Evolutionary conservation across 1,284 basidiomycete species (phyloP).

Genomic region (Xerocomus tenax): DNA sequence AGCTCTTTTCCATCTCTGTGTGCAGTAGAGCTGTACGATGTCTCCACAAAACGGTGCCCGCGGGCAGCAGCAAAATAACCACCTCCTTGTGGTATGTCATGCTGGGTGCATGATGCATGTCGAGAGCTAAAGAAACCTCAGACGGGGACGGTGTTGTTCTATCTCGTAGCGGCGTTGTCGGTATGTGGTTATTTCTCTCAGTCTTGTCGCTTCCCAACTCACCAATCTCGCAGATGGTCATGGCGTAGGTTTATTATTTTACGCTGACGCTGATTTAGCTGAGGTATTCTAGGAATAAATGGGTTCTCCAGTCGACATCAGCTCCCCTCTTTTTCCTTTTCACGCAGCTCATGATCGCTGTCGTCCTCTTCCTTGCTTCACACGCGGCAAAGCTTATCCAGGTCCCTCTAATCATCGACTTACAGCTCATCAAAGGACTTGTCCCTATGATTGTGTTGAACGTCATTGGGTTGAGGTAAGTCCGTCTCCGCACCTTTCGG

Average conservation of each 20-base stretch:
- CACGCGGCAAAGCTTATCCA: slow-evolving; percentile 56
- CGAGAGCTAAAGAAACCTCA: slow-evolving; percentile 24
- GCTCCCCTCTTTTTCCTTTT: slow-evolving; percentile 82
- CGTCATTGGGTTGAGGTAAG: slow-evolving; percentile 70
- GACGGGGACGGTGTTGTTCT: slow-evolving; percentile 65
- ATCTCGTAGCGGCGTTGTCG: slow-evolving; percentile 71
- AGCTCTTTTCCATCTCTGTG: not conserved
- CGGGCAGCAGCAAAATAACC: slow-evolving; percentile 26
- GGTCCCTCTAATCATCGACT: slow-evolving; percentile 53
- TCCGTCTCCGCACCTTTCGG: not conserved
- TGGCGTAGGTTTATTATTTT: slow-evolving; percentile 45
- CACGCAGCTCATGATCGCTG: slow-evolving; percentile 70
- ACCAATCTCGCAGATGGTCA: slow-evolving; percentile 55
- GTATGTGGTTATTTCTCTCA: slow-evolving; percentile 41
- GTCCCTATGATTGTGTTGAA: slow-evolving; percentile 66
- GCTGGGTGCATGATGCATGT: not conserved
- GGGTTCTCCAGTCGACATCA: slow-evolving; percentile 60
- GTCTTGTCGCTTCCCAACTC: slow-evolving; percentile 8
- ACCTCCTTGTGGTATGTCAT: slow-evolving; percentile 27
- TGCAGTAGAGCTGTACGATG: slow-evolving; percentile 12
- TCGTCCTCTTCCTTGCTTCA: slow-evolving; percentile 59
- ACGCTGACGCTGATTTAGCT: slow-evolving; percentile 9
- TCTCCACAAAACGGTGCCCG: slow-evolving; percentile 26
- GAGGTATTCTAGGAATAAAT: slow-evolving; percentile 57
- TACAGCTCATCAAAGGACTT: slow-evolving; percentile 59